Base-by-base conservation (phyloP, 2,329 filamentous ascomycete species). In the Fusarium coicis region DNA sequence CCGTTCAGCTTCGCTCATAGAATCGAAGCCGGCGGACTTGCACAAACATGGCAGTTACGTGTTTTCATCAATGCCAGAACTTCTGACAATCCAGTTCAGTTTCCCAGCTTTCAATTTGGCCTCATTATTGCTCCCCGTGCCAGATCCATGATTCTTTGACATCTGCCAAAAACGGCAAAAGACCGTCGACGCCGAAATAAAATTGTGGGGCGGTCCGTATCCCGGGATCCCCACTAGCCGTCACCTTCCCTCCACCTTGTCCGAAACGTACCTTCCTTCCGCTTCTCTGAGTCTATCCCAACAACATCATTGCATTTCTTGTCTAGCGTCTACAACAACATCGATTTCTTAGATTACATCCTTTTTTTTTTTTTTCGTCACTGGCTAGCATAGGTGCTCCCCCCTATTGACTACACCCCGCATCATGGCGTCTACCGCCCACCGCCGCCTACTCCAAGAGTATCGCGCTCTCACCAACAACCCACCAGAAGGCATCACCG, bases 401-500 rank as follows among this genome's bases (percentile, higher is more conserved):
- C 16, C 11, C 28, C 32, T 37, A 11, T 26, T 16, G 18, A 12
- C 63, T 15, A 19, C 19, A 19, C 58, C 40, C 53, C 47, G 56
- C 65, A 47, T 62, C 64, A 90, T 90, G 88, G 85, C 89, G 53
- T 89, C 89, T 36, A 91, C 89, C 68, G 90, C 91, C 75, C 90
- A 92, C 81, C 89, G 91, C 77, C 95, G 96, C 46, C 93, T 99
- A 76, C 95, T 98, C 81, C 93, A 96, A 85, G 96, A 99, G 87
- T 99, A 99, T 87, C 94, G 94, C 80, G 91, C 93, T 72, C 92
- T 99, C 72, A 96, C 95, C 72, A 96, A 94, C 80, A 96, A 97
- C 84, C 94, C 96, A 1, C 96, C 96, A n/a, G 96, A 98, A 70
- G 96, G 96, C 82, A 98, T 99, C 84, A 97, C 94, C 66, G 96